phyloP scores from a whole-genome alignment of 1,284 basidiomycete species.

The Ceratobasidium papillatum region DNA sequence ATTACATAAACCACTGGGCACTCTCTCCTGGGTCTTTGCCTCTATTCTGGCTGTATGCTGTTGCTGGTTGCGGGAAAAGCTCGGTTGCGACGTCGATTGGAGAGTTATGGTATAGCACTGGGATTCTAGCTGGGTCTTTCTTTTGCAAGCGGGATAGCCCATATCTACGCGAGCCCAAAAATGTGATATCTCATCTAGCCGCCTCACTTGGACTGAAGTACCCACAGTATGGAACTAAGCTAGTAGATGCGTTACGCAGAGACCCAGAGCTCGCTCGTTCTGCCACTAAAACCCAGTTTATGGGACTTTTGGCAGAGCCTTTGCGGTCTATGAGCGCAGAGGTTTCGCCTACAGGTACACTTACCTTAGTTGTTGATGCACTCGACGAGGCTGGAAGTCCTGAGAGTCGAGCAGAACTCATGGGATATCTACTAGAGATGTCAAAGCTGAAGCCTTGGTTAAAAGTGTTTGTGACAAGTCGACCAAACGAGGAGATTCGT shows the following conservation, averaged over 20 bases:
- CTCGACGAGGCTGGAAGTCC: slow-evolving; percentile 23
- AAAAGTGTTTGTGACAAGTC: slow-evolving; percentile 40
- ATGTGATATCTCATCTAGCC: slow-evolving; percentile 1
- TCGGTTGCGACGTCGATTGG: neutral
- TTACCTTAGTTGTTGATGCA: slow-evolving; percentile 37
- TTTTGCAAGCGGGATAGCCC: slow-evolving; percentile 10
- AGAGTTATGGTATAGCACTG: neutral
- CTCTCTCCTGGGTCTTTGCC: neutral
- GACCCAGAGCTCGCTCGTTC: slow-evolving; percentile 1
- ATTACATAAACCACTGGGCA: neutral
- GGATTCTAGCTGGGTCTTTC: slow-evolving; percentile 1
- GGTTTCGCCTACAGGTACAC: neutral
- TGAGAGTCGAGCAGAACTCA: neutral
- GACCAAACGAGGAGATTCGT: slow-evolving; percentile 21
- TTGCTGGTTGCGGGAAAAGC: slow-evolving; percentile 14
- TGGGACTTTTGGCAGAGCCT: neutral
- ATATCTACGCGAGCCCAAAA: neutral
- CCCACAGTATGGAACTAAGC: neutral
- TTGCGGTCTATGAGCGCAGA: neutral
- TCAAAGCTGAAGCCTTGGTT: neutral
- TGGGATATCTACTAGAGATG: neutral
- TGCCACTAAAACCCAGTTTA: neutral
- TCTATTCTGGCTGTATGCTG: neutral
- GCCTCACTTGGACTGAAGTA: neutral
- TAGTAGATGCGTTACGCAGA: neutral